Conservation (phyloP, 164 flowering plant genomes). For the Paratinospora sagittata region DNA sequence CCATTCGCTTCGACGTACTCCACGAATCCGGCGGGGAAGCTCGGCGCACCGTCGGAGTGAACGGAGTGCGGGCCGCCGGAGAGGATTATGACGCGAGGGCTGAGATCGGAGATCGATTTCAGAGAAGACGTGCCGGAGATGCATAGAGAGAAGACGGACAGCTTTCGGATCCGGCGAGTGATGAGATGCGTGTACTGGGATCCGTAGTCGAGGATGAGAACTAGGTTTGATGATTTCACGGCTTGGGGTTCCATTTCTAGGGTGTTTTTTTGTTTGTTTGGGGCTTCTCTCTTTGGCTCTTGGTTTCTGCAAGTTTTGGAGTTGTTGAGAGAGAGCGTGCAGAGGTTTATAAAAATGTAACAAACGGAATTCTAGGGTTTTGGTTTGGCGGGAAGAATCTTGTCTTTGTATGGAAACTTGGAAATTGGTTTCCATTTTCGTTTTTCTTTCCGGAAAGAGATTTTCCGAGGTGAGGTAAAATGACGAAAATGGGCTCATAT, state of each 20-base stretch:
- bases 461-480: neutral
- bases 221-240: conserved; percentile 50
- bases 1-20: conserved; percentile 59
- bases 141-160: conserved; percentile 80
- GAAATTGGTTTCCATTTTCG: neutral
- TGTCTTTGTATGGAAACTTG: too few species aligned
- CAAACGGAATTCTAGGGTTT: conserved; percentile 1
- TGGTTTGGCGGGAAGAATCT: conserved; percentile 6
- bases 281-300: neutral
- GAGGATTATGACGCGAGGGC: conserved; percentile 73
- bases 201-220: conserved; percentile 78
- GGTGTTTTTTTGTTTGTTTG: neutral
- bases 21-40: conserved; percentile 63
- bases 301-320: neutral
- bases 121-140: conserved; percentile 76
- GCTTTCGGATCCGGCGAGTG: conserved; percentile 82
- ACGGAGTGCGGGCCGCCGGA: conserved; percentile 97
- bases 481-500: too few species aligned
- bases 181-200: conserved; percentile 97
- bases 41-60: conserved; percentile 56
- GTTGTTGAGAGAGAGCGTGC: neutral
- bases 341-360: neutral
- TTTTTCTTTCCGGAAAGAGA: neutral
- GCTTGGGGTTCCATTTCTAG: conserved; percentile 37
- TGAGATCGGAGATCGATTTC: conserved; percentile 46